A percentile compares a stretch with the other conserved stretches of the same genome.
Evolutionary conservation across 371 early-diverging fungal genomes (phyloP).

Genomic region (Aphelidium insulamus): DNA sequence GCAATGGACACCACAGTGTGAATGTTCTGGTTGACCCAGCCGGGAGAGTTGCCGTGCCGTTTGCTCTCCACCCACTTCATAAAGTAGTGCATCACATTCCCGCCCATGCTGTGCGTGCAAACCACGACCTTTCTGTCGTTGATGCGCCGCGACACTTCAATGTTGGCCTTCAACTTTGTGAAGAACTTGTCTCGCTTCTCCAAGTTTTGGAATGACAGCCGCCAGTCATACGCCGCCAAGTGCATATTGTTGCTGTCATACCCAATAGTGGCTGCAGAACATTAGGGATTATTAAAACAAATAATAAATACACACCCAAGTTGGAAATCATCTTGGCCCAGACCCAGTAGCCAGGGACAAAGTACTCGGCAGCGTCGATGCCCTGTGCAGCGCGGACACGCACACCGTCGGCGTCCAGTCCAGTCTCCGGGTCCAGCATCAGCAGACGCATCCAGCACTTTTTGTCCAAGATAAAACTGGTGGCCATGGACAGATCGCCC

Average conservation of each 20-base stretch:
- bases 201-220: constrained; percentile 55
- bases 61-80: constrained; percentile 70
- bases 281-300: no score
- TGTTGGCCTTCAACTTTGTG: constrained; percentile 41
- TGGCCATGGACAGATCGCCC: constrained; percentile 37
- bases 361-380: constrained; percentile 78
- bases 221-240: constrained; percentile 83
- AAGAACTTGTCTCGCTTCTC: constrained; percentile 72
- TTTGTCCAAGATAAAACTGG: constrained; percentile 34
- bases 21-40: constrained; percentile 64
- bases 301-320: constrained; percentile 3
- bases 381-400: constrained; percentile 76
- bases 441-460: constrained; percentile 66
- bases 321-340: constrained; percentile 53
- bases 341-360: constrained; percentile 86
- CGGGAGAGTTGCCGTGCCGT: constrained; percentile 40
- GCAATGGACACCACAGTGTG: constrained; percentile 66
- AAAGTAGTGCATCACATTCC: constrained; percentile 54
- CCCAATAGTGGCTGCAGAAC: constrained; percentile 66
- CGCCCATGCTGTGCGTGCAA: constrained; percentile 46
- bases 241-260: constrained; percentile 73
- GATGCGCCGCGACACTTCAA: constrained; percentile 33
- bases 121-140: constrained; percentile 35
- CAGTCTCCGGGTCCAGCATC: constrained; percentile 56
- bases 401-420: constrained; percentile 61